These are phyloP conservation scores for Psilocybe mexicana DNA, from an alignment of 1,284 basidiomycete species.

Conservation along the genomic window DNA sequence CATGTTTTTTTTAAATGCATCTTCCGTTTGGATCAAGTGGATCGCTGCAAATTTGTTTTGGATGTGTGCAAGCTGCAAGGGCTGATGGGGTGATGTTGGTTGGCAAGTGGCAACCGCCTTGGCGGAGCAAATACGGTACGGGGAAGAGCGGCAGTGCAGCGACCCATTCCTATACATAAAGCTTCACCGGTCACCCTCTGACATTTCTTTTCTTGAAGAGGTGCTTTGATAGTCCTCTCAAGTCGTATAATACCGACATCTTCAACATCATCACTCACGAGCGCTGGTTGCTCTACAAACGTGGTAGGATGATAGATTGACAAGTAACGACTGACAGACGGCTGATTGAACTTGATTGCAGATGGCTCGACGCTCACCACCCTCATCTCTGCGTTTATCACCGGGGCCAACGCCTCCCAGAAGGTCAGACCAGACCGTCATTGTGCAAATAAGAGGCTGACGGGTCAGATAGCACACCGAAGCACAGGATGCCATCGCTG, in stretches of 20 bases:
- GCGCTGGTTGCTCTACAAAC: constrained; percentile 31
- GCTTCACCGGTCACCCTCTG: constrained; percentile 4
- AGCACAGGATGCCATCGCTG: constrained; percentile 56
- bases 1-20: neutral
- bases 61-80: neutral
- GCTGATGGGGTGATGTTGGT: constrained; percentile 8
- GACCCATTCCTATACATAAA: neutral
- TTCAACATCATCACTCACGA: constrained; percentile 10
- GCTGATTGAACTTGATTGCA: constrained; percentile 15
- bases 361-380: constrained; percentile 64
- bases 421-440: constrained; percentile 30
- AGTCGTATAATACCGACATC: constrained; percentile 7
- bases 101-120: constrained; percentile 13
- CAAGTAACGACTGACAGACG: constrained; percentile 11
- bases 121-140: neutral
- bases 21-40: neutral
- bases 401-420: constrained; percentile 58
- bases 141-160: neutral
- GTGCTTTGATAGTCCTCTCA: constrained; percentile 23
- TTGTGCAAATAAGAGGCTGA: constrained; percentile 8
- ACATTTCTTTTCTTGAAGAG: constrained; percentile 12
- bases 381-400: constrained; percentile 55
- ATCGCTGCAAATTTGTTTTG: neutral
- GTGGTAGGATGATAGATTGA: constrained; percentile 15
- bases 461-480: constrained; percentile 39